These are phyloP conservation scores for Elsinoe fawcettii DNA, from an alignment of 2,329 filamentous ascomycete genomes.

Conservation along the genomic window DNA sequence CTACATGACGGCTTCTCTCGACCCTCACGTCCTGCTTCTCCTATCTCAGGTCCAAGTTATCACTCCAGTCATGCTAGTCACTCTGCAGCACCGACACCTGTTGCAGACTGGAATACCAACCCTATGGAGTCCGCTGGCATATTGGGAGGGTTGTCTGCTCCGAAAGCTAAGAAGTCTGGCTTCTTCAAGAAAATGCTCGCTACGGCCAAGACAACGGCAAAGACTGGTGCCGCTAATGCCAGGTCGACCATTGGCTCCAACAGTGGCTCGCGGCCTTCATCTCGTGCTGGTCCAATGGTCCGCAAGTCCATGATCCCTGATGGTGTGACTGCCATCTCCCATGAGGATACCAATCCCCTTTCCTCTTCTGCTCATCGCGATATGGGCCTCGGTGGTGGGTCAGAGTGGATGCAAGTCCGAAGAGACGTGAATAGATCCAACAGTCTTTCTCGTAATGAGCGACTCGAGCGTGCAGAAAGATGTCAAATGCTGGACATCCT, in stretches of 20 bases:
- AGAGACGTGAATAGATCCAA: constrained; percentile 94
- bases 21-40: constrained; percentile 15
- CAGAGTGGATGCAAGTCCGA: constrained; percentile 96
- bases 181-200: constrained; percentile 96
- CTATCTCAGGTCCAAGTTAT: constrained; percentile 45
- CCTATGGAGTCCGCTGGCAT: constrained; percentile 58
- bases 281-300: constrained; percentile 35
- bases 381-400: constrained; percentile 56
- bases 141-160: constrained; percentile 67
- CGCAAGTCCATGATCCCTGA: constrained; percentile 41
- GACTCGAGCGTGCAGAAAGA: constrained; percentile 72
- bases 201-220: constrained; percentile 73
- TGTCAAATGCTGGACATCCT: constrained; percentile 93
- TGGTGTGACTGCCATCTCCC: constrained; percentile 48
- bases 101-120: constrained; percentile 52
- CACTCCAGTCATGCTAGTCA: constrained; percentile 75
- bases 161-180: constrained; percentile 66
- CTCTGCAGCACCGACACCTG: constrained; percentile 52
- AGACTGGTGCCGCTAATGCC: constrained; percentile 71
- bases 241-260: constrained; percentile 73
- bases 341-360: constrained; percentile 32
- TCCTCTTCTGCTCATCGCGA: constrained; percentile 50
- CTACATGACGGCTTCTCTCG: constrained; percentile 14
- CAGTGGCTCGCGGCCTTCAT: constrained; percentile 26
- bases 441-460: constrained; percentile 81